Percentiles rank a stretch among this genome's conserved stretches.
Conservation (phyloP, 495 filamentous ascomycete species). For the Glutinoglossum americanum region DNA sequence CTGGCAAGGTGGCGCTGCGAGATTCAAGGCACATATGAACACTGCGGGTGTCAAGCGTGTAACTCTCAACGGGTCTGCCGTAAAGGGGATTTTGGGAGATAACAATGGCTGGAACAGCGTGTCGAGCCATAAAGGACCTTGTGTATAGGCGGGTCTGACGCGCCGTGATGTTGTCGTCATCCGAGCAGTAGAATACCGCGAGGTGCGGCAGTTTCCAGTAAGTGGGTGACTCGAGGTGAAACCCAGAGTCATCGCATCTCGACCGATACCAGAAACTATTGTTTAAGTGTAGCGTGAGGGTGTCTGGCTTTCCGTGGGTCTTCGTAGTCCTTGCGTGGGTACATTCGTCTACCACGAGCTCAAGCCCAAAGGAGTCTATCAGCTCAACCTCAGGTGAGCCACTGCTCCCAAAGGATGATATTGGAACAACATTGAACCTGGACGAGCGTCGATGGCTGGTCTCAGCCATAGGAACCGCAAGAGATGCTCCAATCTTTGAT, state of each 20-base stretch:
- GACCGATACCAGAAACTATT: conserved; percentile 1
- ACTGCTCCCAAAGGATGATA: conserved; percentile 45
- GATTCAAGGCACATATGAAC: conserved; percentile 53
- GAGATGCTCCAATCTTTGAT: conserved; percentile 53
- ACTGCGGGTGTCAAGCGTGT: conserved; percentile 28
- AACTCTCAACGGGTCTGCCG: conserved; percentile 17
- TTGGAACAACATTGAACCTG: conserved; percentile 51
- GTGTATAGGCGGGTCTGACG: conserved; percentile 31
- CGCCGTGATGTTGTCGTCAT: conserved; percentile 25
- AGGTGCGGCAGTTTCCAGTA: conserved; percentile 51
- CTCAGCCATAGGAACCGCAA: conserved; percentile 23
- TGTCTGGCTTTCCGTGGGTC: conserved; percentile 20
- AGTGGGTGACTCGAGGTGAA: conserved; percentile 22
- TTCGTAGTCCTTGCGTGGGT: conserved; percentile 27
- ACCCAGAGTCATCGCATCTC: conserved; percentile 25
- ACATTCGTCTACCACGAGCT: conserved; percentile 57
- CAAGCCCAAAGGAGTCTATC: conserved; percentile 41
- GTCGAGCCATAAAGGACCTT: conserved; percentile 40
- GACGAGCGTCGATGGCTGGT: conserved; percentile 30
- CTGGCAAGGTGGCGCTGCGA: conserved; percentile 21
- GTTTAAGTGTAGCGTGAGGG: conserved; percentile 36
- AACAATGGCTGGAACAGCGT: conserved; percentile 42
- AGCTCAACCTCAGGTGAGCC: conserved; percentile 50
- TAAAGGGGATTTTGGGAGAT: conserved; percentile 38
- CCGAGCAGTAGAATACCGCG: conserved; percentile 44